A percentile compares a stretch with the other conserved stretches of the same genome.
phyloP scores from a whole-genome alignment of 2,329 filamentous ascomycete species.

The Alternaria longipes region DNA sequence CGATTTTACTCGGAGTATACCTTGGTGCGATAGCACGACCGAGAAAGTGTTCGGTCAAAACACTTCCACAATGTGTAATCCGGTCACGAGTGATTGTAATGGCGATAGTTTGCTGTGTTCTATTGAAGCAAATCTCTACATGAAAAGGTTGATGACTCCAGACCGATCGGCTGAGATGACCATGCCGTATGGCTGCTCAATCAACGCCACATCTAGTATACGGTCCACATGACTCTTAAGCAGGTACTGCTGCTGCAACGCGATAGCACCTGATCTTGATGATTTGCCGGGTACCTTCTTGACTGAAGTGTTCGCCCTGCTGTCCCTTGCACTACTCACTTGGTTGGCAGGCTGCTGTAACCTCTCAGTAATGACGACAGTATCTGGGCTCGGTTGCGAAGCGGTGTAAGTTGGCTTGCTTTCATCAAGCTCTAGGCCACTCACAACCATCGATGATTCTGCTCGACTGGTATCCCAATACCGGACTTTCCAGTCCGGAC shows the following conservation, averaged over 20 bases:
- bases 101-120: not conserved
- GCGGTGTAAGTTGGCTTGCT: constrained; percentile 72
- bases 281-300: constrained; percentile 56
- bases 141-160: constrained; percentile 87
- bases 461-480: constrained; percentile 90
- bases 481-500: constrained; percentile 87
- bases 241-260: constrained; percentile 87
- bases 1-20: not conserved
- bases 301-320: constrained; percentile 45
- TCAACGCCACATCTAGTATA: constrained; percentile 84
- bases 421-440: constrained; percentile 76
- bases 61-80: not conserved
- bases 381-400: constrained; percentile 52
- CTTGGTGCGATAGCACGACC: not conserved
- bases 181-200: constrained; percentile 93
- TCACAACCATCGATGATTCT: constrained; percentile 82
- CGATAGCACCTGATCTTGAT: constrained; percentile 86
- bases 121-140: constrained; percentile 48
- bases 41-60: not conserved
- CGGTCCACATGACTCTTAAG: constrained; percentile 87
- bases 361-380: constrained; percentile 52
- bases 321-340: constrained; percentile 31
- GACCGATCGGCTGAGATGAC: constrained; percentile 88
- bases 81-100: not conserved
- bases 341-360: constrained; percentile 35